Evolutionary conservation across 2,329 filamentous ascomycete genomes (phyloP).

Genomic region (Aspergillus viridinutans): DNA sequence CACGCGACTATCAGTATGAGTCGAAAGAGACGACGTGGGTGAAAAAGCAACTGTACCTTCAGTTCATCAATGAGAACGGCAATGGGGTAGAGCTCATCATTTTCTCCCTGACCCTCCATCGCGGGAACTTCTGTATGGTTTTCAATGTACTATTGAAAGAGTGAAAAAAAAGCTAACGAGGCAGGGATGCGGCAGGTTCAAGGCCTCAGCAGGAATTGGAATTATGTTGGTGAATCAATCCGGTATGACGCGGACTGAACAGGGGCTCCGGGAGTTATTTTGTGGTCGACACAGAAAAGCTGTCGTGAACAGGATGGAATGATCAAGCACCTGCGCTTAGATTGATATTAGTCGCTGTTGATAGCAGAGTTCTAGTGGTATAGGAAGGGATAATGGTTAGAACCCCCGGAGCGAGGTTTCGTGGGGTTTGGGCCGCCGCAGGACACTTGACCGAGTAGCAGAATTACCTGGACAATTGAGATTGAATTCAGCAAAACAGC

Average conservation of each 20-base stretch:
- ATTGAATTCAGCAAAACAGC: conserved; percentile 4
- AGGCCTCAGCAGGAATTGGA: conserved; percentile 30
- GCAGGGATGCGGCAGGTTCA: conserved; percentile 25
- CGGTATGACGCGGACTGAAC: conserved; percentile 25
- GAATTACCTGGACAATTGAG: conserved; percentile 28
- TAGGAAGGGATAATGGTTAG: conserved; percentile 24
- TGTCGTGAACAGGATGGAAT: conserved; percentile 14
- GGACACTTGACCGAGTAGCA: conserved; percentile 22
- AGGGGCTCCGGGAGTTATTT: conserved; percentile 10
- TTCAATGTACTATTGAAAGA: conserved; percentile 16
- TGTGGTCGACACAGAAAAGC: conserved; percentile 13
- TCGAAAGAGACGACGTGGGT: conserved; percentile 5
- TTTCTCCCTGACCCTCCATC: conserved; percentile 90
- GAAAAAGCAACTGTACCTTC: conserved; percentile 62
- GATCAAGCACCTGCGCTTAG: conserved; percentile 11
- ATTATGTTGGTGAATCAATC: conserved; percentile 14
- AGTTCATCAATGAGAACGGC: conserved; percentile 99
- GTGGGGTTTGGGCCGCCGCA: conserved; percentile 37
- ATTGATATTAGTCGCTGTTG: conserved; percentile 12
- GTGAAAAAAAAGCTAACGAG: conserved; percentile 20
- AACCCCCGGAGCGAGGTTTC: conserved; percentile 32
- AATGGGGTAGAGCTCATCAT: conserved; percentile 99
- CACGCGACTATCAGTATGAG: conserved; percentile 15
- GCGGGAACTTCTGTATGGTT: conserved; percentile 40
- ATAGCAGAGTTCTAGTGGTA: conserved; percentile 18